Conservation (phyloP, 768 basidiomycete genomes). For the Piloderma croceum region DNA sequence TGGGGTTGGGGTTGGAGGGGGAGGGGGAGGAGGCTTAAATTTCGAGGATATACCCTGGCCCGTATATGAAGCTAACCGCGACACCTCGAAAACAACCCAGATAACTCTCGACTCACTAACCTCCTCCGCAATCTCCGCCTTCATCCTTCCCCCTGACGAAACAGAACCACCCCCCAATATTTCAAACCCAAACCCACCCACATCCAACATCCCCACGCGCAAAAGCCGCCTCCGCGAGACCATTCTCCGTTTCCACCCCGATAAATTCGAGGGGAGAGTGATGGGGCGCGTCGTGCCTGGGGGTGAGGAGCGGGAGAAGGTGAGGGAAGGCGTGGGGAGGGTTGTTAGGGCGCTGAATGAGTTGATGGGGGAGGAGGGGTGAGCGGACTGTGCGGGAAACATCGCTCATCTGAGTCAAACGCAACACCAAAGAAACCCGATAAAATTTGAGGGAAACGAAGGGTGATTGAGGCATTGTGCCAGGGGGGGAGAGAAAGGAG, state of each 20-base stretch:
- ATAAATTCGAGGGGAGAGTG: constrained; percentile 75
- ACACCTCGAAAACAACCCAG: constrained; percentile 6
- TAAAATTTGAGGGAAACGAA: too few species aligned
- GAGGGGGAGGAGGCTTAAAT: constrained; percentile 23
- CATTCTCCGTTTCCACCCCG: constrained; percentile 71
- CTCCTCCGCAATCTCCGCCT: constrained; percentile 47
- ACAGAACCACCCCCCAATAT: constrained; percentile 31
- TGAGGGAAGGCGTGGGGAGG: constrained; percentile 56
- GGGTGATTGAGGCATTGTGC: too few species aligned
- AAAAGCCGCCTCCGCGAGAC: constrained; percentile 65
- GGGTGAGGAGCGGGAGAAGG: constrained; percentile 34
- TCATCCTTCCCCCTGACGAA: constrained; percentile 39
- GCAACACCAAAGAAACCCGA: too few species aligned
- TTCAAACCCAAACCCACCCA: too few species aligned
- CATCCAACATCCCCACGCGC: too few species aligned
- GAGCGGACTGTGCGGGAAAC: too few species aligned
- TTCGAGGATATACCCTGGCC: constrained; percentile 77
- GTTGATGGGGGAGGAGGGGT: constrained; percentile 47
- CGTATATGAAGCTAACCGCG: constrained; percentile 30
- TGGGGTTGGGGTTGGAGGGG: constrained; percentile 15
- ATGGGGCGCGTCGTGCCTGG: constrained; percentile 52
- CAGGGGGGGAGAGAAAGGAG: too few species aligned
- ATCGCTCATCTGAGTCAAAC: too few species aligned
- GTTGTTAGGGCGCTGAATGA: constrained; percentile 56
- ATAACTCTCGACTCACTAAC: constrained; percentile 47